Evolutionary conservation across 352 stramenopile genomes (phyloP).

Genomic region (Phytophthora nicotianae): DNA sequence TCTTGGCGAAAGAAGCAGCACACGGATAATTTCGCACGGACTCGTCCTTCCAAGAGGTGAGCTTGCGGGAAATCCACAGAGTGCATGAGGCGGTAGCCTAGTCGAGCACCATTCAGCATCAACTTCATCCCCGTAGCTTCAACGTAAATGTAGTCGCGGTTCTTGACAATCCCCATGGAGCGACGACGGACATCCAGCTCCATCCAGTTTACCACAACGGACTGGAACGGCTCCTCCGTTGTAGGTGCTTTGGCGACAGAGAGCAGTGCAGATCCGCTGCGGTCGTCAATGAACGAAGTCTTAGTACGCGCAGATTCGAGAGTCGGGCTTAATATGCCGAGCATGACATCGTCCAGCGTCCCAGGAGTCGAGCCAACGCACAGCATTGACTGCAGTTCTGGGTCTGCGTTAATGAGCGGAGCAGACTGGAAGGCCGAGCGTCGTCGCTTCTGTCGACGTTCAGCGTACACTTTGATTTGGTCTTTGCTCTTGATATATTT

Average conservation of each 20-base stretch:
- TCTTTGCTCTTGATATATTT: conserved; percentile 31
- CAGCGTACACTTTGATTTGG: conserved; percentile 25
- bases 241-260: conserved; percentile 37
- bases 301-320: neutral
- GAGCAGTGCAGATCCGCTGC: conserved; percentile 38
- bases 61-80: conserved; percentile 51
- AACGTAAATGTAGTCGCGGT: conserved; percentile 53
- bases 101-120: conserved; percentile 27
- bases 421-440: neutral
- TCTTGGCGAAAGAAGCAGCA: conserved; percentile 45
- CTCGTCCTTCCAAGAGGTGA: conserved; percentile 17
- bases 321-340: conserved; percentile 10
- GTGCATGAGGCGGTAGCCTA: conserved; percentile 62
- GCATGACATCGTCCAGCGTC: conserved; percentile 42
- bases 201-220: conserved; percentile 36
- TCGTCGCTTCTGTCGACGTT: conserved; percentile 10
- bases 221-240: conserved; percentile 40
- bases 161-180: conserved; percentile 40
- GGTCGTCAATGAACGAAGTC: conserved; percentile 28
- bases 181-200: conserved; percentile 40
- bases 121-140: conserved; percentile 45
- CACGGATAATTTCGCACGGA: conserved; percentile 44
- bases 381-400: conserved; percentile 21
- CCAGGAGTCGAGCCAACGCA: conserved; percentile 30
- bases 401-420: neutral